Conservation (phyloP, 192 early-diverging fungal genomes). For the Chytriomyces sp. region DNA sequence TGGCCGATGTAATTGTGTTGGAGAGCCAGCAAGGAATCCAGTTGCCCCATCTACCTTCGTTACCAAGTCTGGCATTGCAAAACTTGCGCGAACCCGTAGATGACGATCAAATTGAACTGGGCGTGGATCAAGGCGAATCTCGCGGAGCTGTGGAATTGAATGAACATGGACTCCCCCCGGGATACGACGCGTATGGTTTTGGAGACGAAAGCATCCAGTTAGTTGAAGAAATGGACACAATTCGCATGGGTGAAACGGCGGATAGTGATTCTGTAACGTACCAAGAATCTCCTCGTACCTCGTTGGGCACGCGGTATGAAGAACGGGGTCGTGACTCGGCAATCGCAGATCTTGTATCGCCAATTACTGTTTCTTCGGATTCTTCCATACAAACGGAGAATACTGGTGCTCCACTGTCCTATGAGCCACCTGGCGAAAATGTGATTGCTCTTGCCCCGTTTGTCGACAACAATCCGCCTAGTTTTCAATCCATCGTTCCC, state of each 20-base stretch:
- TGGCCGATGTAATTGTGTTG: neutral
- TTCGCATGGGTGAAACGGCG: neutral
- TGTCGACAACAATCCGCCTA: slow-evolving; percentile 28
- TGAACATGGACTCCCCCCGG: neutral
- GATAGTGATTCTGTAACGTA: neutral
- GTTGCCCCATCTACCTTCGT: neutral
- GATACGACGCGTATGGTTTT: slow-evolving; percentile 9
- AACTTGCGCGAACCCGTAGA: neutral
- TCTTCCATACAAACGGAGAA: no score
- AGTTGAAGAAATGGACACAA: neutral
- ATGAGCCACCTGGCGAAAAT: slow-evolving; percentile 17
- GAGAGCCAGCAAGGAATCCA: neutral
- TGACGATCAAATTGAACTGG: neutral
- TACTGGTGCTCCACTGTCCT: neutral
- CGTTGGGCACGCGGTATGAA: neutral
- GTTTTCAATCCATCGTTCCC: neutral
- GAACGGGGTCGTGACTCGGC: neutral
- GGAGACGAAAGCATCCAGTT: neutral
- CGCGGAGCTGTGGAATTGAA: neutral
- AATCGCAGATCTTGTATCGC: neutral
- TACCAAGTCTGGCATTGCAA: neutral
- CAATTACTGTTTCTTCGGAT: neutral
- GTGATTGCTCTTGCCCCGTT: slow-evolving; percentile 24
- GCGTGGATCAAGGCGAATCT: no score
- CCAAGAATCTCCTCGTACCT: neutral